phyloP scores from a whole-genome alignment of 345 rosid genomes.

The Aethionema arabicum region DNA sequence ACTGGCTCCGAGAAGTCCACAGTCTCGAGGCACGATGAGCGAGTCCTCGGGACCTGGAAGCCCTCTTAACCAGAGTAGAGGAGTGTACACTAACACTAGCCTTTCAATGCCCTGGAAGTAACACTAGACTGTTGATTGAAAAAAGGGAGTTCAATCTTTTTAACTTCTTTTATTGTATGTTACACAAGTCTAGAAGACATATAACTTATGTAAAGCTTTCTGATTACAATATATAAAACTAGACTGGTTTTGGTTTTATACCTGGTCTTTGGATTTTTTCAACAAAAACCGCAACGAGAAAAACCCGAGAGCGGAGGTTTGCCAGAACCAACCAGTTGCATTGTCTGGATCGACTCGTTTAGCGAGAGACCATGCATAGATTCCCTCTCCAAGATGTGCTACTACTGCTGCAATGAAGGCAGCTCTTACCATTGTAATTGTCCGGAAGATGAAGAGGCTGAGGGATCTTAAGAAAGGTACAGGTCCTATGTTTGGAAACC shows the following conservation, averaged over 20 bases:
- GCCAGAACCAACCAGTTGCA: slow-evolving; percentile 89
- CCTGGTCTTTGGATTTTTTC: slow-evolving; percentile 52
- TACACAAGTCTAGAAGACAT: slow-evolving; percentile 13
- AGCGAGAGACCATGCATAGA: slow-evolving; percentile 63
- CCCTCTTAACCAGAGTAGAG: slow-evolving; percentile 58
- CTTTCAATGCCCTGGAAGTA: slow-evolving; percentile 65
- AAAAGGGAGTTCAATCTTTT: no score
- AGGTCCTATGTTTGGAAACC: slow-evolving; percentile 70
- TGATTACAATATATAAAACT: slow-evolving; percentile 41
- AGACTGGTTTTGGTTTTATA: neutral
- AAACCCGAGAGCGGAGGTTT: slow-evolving; percentile 62
- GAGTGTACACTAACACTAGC: slow-evolving; percentile 48
- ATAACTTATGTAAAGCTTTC: slow-evolving; percentile 26
- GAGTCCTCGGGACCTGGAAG: slow-evolving; percentile 63
- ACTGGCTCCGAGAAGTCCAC: slow-evolving; percentile 48
- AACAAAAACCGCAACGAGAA: slow-evolving; percentile 61
- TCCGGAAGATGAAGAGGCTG: slow-evolving; percentile 53
- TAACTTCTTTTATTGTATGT: neutral
- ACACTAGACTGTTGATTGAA: no score
- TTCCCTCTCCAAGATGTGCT: slow-evolving; percentile 55
- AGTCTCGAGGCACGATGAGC: slow-evolving; percentile 54
- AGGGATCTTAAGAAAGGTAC: slow-evolving; percentile 53
- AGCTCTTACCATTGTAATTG: slow-evolving; percentile 45
- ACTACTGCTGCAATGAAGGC: slow-evolving; percentile 41
- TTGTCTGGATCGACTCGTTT: slow-evolving; percentile 66